phyloP scores from a whole-genome alignment of 2,329 filamentous ascomycete genomes.

The Knufia fluminis region DNA sequence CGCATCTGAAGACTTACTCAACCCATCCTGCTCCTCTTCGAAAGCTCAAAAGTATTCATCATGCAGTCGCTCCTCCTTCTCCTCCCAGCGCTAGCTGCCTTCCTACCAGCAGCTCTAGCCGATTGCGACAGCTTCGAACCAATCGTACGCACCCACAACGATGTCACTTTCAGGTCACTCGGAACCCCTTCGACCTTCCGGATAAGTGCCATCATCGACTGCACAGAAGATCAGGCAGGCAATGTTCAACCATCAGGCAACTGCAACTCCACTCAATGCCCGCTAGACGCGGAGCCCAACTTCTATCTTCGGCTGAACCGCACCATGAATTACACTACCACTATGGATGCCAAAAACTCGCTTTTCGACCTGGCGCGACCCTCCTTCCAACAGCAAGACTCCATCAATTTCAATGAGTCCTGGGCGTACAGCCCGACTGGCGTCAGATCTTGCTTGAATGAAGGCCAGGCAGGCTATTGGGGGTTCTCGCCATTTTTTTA shows the following conservation, averaged over 20 bases:
- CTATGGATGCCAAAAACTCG: neutral
- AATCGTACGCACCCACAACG: too few species aligned
- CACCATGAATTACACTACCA: neutral
- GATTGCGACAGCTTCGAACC: too few species aligned
- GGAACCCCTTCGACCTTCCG: neutral
- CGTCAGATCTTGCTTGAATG: neutral
- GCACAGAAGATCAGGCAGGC: neutral
- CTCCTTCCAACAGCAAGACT: neutral
- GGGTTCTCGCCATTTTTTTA: neutral
- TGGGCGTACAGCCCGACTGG: neutral
- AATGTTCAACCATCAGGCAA: neutral
- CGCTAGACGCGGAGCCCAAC: neutral
- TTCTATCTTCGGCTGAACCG: neutral
- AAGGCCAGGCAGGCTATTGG: neutral
- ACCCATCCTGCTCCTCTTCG: too few species aligned
- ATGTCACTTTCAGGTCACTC: too few species aligned
- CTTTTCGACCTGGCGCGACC: neutral
- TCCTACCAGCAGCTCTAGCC: too few species aligned
- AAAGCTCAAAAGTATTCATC: too few species aligned
- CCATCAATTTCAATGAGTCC: neutral
- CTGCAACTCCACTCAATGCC: neutral
- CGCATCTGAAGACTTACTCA: too few species aligned
- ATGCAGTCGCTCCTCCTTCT: too few species aligned
- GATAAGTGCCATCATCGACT: neutral
- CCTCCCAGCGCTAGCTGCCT: too few species aligned